Evolutionary conservation across 805 yeast species (phyloP).

Genomic region (Teunomyces kruisii): DNA sequence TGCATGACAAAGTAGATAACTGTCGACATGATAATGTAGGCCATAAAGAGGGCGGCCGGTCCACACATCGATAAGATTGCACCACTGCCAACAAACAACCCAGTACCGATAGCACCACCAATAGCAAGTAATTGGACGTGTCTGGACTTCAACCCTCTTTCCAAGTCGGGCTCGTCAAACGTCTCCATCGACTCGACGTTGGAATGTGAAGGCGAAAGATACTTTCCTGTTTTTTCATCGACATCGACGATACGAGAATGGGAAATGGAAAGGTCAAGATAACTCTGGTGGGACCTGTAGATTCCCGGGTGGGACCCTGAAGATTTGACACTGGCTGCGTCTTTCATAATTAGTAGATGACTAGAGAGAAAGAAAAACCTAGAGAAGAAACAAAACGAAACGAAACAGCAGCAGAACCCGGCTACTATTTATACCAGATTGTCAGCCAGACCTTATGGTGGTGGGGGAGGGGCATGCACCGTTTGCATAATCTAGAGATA

Average conservation of each 20-base stretch:
- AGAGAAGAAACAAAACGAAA: too few relatives aligned
- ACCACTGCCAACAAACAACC: conserved; percentile 27
- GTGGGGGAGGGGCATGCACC: too few relatives aligned
- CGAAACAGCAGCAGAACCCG: too few relatives aligned
- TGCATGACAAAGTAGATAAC: conserved; percentile 31
- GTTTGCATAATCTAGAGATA: neutral
- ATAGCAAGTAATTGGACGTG: conserved; percentile 17
- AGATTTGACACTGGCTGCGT: conserved; percentile 12
- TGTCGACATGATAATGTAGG: conserved; percentile 19
- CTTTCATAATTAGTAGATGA: neutral
- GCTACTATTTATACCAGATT: too few relatives aligned
- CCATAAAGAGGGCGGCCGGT: conserved; percentile 16
- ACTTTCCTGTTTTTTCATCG: conserved; percentile 20
- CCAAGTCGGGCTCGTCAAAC: conserved; percentile 17
- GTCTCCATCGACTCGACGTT: conserved; percentile 14
- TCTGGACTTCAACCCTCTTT: conserved; percentile 13
- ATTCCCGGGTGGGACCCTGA: conserved; percentile 21
- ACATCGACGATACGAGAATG: conserved; percentile 13
- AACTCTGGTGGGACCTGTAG: conserved; percentile 24
- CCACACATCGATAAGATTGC: conserved; percentile 20
- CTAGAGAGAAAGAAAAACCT: too few relatives aligned
- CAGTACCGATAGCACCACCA: conserved; percentile 24
- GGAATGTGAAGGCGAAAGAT: conserved; percentile 19
- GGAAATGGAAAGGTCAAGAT: conserved; percentile 26
- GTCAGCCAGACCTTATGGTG: too few relatives aligned